Evolutionary conservation across 495 filamentous ascomycete genomes (phyloP), one percentile per base, ranked within the genome.

Genomic region (Usnea hakonensis): DNA sequence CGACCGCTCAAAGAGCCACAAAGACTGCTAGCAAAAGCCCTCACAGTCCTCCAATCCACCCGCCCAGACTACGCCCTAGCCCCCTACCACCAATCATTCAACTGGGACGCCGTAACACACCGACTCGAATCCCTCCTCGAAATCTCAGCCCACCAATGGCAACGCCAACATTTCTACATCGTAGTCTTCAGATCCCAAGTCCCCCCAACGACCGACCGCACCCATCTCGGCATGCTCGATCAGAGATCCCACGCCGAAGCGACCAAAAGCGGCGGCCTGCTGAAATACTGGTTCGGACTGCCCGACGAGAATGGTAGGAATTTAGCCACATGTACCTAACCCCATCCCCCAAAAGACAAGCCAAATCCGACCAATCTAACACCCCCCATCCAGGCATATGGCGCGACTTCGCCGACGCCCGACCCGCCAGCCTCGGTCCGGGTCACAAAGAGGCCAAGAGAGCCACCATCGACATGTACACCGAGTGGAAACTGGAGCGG

Each of bases 201-300:
- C 21, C 78, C 80, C 8, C 79, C 80, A 2, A 81, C 77, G 11
- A 85, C 83, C 0, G 81, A 88, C 64, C 78, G 79, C 58, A 78
- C 80, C 7, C 75, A 85, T 36, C 75, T 96, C 17, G 81, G 82
- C 56, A 75, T 75, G 21, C 74, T 95, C 61, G 91, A 96, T 71
- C 82, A 82, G 66, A 80, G 81, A 52, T 88, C 89, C 16, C 91
- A 95, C 68, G 77, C 78, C 33, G 90, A 95, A 72, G 91, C 91
- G 14, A 85, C 81, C 6, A 77, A 77, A 38, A 87, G 85, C 65
- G 90, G 90, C 2, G 91, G 91, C n/a, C 78, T 96, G 69, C 75
- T 95, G 68, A 94, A 95, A 82, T 91, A 92, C 75, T 94, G 90
- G 89, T 92, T 89, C 70, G 88, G 88, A 17, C 73, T 71, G 35